A percentile compares a stretch with the other conserved stretches of the same genome.
Evolutionary conservation across 805 yeast species (phyloP).

Genomic region (Kluyveromyces starmeri): DNA sequence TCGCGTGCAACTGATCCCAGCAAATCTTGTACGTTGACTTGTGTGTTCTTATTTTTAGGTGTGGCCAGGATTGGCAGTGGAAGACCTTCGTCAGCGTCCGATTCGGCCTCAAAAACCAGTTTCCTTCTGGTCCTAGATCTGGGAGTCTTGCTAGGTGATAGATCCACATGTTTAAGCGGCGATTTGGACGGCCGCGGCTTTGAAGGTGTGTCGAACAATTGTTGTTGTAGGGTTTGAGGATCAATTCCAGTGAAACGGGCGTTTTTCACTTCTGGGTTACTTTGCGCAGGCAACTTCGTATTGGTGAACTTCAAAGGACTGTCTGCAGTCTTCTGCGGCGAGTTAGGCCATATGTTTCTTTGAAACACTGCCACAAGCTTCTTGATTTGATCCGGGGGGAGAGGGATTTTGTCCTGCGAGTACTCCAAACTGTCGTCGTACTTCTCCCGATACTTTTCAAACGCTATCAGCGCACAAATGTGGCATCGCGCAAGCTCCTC

Average conservation of each 20-base stretch:
- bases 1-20: conserved; percentile 1
- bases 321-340: conserved; percentile 22
- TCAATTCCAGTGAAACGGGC: conserved; percentile 22
- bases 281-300: conserved; percentile 6
- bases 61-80: not conserved
- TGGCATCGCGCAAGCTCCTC: conserved; percentile 62
- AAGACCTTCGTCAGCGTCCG: not conserved
- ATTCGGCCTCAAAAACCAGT: conserved; percentile 22
- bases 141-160: conserved; percentile 1
- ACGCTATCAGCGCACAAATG: conserved; percentile 55
- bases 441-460: conserved; percentile 37
- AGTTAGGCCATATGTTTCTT: conserved; percentile 30
- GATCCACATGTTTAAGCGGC: conserved; percentile 9
- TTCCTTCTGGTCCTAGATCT: conserved; percentile 21
- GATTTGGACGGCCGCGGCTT: conserved; percentile 5
- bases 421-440: conserved; percentile 41
- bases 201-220: conserved; percentile 24
- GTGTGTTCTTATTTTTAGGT: not conserved
- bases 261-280: conserved; percentile 14
- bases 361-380: conserved; percentile 40
- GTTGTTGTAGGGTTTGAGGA: conserved; percentile 22
- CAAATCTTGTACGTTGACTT: not conserved
- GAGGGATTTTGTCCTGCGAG: conserved; percentile 43
- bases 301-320: conserved; percentile 28
- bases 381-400: conserved; percentile 37